Evolutionary conservation across 805 yeast species (phyloP).

Genomic region (Groenewaldozyma salmanticensis): DNA sequence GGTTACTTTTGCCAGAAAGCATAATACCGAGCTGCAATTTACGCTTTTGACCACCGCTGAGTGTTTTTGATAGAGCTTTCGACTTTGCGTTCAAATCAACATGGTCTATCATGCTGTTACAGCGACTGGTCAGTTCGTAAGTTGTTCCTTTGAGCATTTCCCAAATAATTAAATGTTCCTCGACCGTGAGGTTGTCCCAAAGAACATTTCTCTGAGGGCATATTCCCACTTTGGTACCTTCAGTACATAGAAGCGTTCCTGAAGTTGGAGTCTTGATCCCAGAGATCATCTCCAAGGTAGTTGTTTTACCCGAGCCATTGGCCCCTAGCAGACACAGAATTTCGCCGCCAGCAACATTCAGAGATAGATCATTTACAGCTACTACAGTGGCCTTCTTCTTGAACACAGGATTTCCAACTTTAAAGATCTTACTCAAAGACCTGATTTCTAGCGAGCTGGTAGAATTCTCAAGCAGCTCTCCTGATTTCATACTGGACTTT

Average conservation of each 20-base stretch:
- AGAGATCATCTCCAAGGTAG: constrained; percentile 29
- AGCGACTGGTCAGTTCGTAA: constrained; percentile 10
- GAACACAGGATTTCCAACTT: constrained; percentile 7
- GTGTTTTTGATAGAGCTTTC: constrained; percentile 14
- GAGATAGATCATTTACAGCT: constrained; percentile 25
- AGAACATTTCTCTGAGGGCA: constrained; percentile 30
- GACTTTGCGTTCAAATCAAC: constrained; percentile 25
- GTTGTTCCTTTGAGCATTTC: constrained; percentile 27
- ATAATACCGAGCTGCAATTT: constrained; percentile 29
- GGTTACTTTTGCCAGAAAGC: constrained; percentile 28
- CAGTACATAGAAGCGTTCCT: constrained; percentile 19
- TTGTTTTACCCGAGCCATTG: constrained; percentile 31
- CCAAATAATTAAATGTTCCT: constrained; percentile 27
- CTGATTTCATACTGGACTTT: constrained; percentile 10
- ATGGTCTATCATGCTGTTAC: constrained; percentile 17
- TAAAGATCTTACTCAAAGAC: constrained; percentile 20
- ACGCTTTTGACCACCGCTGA: constrained; percentile 30
- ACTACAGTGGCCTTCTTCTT: constrained; percentile 6
- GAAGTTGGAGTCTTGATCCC: constrained; percentile 24
- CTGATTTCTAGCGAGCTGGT: constrained; percentile 18
- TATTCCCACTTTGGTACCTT: constrained; percentile 23
- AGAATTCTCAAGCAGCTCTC: not conserved
- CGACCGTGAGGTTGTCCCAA: constrained; percentile 28
- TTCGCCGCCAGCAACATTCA: constrained; percentile 23
- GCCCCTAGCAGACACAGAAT: constrained; percentile 28